phyloP scores from a whole-genome alignment of 176 grass and related monocot genomes.

The Aegilops sharonensis region DNA sequence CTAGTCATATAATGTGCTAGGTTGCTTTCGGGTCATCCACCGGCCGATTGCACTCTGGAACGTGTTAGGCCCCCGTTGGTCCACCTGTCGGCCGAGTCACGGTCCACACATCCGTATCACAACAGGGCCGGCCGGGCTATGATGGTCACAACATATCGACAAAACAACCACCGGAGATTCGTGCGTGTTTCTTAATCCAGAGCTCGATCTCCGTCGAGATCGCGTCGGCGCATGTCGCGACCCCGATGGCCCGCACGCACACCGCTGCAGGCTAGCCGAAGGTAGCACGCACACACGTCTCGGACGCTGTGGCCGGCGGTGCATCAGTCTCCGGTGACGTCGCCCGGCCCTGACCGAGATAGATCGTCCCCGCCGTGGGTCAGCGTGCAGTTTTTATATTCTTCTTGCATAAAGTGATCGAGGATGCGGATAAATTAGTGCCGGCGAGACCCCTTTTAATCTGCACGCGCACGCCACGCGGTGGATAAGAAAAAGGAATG shows the following conservation, averaged over 20 bases:
- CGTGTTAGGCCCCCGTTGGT: not conserved
- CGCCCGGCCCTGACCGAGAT: not conserved
- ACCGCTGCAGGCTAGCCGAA: too few relatives aligned
- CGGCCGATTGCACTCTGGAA: not conserved
- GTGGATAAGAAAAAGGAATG: conserved; percentile 2
- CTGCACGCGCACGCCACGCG: not conserved
- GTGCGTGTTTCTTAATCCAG: not conserved
- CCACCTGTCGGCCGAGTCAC: conserved; percentile 3
- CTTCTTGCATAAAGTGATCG: not conserved
- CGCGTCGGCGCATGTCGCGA: not conserved
- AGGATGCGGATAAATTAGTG: not conserved
- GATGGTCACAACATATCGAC: not conserved
- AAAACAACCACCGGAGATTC: not conserved
- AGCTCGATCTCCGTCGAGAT: not conserved
- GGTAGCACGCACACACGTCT: not conserved
- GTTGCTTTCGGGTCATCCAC: not conserved
- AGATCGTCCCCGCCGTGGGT: too few relatives aligned
- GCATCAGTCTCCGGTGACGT: not conserved
- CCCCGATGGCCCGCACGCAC: not conserved
- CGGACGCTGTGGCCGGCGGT: not conserved
- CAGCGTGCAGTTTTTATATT: not conserved
- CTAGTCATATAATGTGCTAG: not conserved
- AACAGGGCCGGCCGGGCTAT: not conserved
- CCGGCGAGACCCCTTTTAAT: not conserved
- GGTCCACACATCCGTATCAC: not conserved